Percentiles rank a stretch among this genome's conserved stretches.
Evolutionary conservation across 2,329 filamentous ascomycete species (phyloP).

Genomic region (Colletotrichum sp.): DNA sequence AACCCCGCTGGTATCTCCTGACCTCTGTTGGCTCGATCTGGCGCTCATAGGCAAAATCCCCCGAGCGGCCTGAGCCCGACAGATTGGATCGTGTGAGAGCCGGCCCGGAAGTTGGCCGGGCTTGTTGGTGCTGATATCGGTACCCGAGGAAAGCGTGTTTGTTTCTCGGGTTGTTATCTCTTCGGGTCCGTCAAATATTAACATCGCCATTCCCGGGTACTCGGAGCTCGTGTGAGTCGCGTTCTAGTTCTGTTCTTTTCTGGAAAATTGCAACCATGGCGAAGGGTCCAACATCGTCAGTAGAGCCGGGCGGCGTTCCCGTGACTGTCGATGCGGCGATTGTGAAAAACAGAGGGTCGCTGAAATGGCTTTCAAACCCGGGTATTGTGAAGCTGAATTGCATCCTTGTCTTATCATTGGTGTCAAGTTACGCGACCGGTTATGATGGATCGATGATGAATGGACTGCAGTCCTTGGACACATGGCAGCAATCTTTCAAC

Average conservation of each 20-base stretch:
- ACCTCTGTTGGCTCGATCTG: not conserved
- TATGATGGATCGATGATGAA: slow-evolving; percentile 45
- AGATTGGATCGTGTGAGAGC: not conserved
- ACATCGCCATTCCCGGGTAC: not conserved
- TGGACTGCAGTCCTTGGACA: slow-evolving; percentile 39
- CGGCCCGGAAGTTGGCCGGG: slow-evolving; percentile 12
- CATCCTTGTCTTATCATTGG: not conserved
- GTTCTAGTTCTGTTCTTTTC: not conserved
- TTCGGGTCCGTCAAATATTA: not conserved
- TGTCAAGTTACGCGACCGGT: slow-evolving; percentile 20
- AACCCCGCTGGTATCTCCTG: not conserved
- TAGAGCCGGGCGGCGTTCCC: slow-evolving; percentile 5
- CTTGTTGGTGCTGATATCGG: not conserved
- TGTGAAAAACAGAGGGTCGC: not conserved
- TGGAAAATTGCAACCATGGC: not conserved
- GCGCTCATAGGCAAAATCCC: not conserved
- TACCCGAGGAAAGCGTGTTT: not conserved
- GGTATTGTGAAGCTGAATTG: slow-evolving; percentile 12
- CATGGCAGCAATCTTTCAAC: slow-evolving; percentile 41
- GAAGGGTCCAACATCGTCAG: not conserved
- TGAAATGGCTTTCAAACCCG: slow-evolving; percentile 6
- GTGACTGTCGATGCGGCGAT: slow-evolving; percentile 14
- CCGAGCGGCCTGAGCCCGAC: not conserved
- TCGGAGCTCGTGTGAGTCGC: not conserved
- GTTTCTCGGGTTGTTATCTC: not conserved